Conservation (phyloP, 1,139 yeast species). For the Komagataea norvegica region DNA sequence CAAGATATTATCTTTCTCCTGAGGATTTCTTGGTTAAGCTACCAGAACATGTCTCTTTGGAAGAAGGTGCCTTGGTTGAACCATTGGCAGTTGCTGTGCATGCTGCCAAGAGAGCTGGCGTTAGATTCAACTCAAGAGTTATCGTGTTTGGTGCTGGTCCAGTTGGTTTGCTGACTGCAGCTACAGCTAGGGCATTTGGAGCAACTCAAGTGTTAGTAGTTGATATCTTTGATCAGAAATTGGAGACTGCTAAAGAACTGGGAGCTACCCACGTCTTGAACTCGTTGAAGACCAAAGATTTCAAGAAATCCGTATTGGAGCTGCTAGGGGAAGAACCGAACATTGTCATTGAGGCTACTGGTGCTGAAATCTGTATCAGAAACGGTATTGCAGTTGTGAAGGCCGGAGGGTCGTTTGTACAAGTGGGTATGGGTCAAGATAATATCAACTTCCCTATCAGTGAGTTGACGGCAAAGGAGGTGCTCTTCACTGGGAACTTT, state of each 20-base stretch:
- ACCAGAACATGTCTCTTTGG: conserved; percentile 72
- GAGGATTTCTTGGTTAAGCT: conserved; percentile 79
- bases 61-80: conserved; percentile 86
- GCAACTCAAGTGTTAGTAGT: conserved; percentile 44
- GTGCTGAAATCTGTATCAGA: conserved; percentile 65
- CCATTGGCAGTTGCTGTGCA: conserved; percentile 87
- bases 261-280: conserved; percentile 50
- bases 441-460: conserved; percentile 70
- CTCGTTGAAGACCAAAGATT: conserved; percentile 37
- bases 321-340: conserved; percentile 45
- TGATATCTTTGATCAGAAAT: conserved; percentile 30
- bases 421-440: conserved; percentile 73
- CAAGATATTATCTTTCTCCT: conserved; percentile 69
- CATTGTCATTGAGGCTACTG: conserved; percentile 68
- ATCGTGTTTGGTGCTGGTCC: conserved; percentile 93
- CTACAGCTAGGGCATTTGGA: conserved; percentile 78
- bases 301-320: conserved; percentile 36
- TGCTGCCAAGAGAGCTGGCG: conserved; percentile 64
- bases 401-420: conserved; percentile 65
- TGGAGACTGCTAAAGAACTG: conserved; percentile 27
- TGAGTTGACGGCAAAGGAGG: conserved; percentile 64
- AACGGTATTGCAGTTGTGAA: conserved; percentile 55
- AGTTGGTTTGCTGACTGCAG: conserved; percentile 77
- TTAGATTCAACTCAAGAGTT: conserved; percentile 67
- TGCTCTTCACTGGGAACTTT: conserved; percentile 69